phyloP scores from a whole-genome alignment of 352 stramenopile genomes.

The Phytophthora agathidicida region DNA sequence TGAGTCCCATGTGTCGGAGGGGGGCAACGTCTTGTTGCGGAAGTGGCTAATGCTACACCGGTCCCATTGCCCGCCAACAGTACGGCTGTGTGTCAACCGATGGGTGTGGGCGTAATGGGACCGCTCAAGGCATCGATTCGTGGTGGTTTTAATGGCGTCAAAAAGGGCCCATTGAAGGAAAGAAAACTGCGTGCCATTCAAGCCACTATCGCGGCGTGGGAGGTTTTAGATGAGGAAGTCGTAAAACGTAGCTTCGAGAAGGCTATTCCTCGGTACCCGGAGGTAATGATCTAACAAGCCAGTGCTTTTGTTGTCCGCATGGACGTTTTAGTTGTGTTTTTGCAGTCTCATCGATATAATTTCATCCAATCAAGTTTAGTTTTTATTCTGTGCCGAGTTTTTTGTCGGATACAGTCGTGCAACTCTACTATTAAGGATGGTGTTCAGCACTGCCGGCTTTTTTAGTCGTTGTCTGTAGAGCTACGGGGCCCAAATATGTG shows the following conservation, averaged over 20 bases:
- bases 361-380: background rate
- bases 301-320: background rate
- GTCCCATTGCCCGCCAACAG: slow-evolving; percentile 9
- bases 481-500: slow-evolving; percentile 92
- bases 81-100: slow-evolving; percentile 14
- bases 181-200: background rate
- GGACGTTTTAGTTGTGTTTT: background rate
- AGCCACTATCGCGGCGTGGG: slow-evolving; percentile 4
- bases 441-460: too few relatives aligned
- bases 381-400: background rate
- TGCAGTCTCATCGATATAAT: too few relatives aligned
- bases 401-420: background rate
- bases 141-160: background rate
- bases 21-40: background rate
- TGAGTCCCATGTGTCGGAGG: slow-evolving; percentile 1
- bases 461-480: too few relatives aligned
- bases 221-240: background rate
- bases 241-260: slow-evolving; percentile 13
- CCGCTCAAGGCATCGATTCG: slow-evolving; percentile 1
- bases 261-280: slow-evolving; percentile 7
- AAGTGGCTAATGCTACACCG: background rate
- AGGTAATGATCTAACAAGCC: too few relatives aligned
- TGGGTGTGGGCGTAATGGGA: slow-evolving; percentile 25
- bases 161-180: background rate
- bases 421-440: too few relatives aligned